Conservation (phyloP, 805 yeast species). For the Tetrapisispora fleetii region DNA sequence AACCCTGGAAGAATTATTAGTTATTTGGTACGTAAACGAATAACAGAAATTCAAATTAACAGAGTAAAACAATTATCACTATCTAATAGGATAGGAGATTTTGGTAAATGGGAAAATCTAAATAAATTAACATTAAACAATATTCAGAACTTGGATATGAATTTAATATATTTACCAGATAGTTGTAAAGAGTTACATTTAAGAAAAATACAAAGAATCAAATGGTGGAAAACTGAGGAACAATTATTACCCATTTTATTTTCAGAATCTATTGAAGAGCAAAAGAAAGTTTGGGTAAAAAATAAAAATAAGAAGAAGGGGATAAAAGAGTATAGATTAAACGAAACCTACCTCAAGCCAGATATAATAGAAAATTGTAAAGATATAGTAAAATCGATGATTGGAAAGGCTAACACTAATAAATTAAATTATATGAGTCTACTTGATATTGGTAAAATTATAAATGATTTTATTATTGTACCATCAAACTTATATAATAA, state of each 20-base stretch:
- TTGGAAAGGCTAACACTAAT: background rate
- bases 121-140: conserved; percentile 10
- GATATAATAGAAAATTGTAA: background rate
- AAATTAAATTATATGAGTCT: conserved; percentile 11
- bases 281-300: conserved; percentile 3
- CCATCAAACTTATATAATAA: conserved; percentile 14
- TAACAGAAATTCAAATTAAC: conserved; percentile 10
- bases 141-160: conserved; percentile 17
- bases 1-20: conserved; percentile 22
- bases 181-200: conserved; percentile 14
- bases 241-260: background rate
- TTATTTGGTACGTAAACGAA: conserved; percentile 16
- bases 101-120: conserved; percentile 24
- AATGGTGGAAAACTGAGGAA: conserved; percentile 22
- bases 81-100: conserved; percentile 15
- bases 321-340: background rate
- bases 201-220: conserved; percentile 7
- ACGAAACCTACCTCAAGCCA: background rate
- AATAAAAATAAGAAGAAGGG: background rate
- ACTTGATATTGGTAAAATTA: conserved; percentile 5
- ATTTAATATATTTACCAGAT: conserved; percentile 17
- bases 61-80: conserved; percentile 9
- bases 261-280: background rate
- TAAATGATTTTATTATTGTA: conserved; percentile 8
- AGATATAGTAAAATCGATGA: background rate